Evolutionary conservation across 495 filamentous ascomycete species (phyloP), one percentile per base, ranked within the genome.

Genomic region (Parathielavia appendiculata): DNA sequence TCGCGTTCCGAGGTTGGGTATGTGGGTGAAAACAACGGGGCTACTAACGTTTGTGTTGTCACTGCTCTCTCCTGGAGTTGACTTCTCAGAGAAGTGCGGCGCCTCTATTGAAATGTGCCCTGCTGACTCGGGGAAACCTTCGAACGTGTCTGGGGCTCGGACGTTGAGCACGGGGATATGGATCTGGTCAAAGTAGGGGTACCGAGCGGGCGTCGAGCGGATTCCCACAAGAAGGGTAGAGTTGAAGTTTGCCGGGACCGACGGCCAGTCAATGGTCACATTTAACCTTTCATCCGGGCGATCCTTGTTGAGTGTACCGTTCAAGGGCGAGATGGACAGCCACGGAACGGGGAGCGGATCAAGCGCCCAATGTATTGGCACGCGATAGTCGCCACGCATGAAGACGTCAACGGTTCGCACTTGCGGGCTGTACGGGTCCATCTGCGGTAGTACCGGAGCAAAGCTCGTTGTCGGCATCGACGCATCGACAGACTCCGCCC

Each of bases 351-450:
- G 56, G 63, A 67, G 6, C 70, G 71, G 9, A 64, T 73, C 55
- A 75, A 70, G 20, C 54, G 76, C 70, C 79, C 86, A 67, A 60
- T 63, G 51, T 75, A 83, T 57, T 0, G 65, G 63, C 10, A 70
- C 58, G 12, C 66, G 68, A 17, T 75, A 63, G 2, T 77, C 77
- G 17, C 84, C 84, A 14, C 80, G 72, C 51, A 71, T 75, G 61
- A 80, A 87, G 43, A 87, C 70, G 16, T 86, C 84, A 44, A 86
- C 76, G n/a, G n/a, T n/a, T n/a, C 80, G 75, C 5, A 69, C 68
- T 11, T 63, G 64, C 1, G 75, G 71, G 2, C 79, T 77, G 62
- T 81, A 86, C 4, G 79, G 80, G 55, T 78, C 78, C 58, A 85
- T 75, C 1, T 74, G 63, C 5, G 79, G 74, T 8, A 86, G 72